Evolutionary conservation across 2,329 filamentous ascomycete species (phyloP).

Genomic region (Diaporthe destruens): DNA sequence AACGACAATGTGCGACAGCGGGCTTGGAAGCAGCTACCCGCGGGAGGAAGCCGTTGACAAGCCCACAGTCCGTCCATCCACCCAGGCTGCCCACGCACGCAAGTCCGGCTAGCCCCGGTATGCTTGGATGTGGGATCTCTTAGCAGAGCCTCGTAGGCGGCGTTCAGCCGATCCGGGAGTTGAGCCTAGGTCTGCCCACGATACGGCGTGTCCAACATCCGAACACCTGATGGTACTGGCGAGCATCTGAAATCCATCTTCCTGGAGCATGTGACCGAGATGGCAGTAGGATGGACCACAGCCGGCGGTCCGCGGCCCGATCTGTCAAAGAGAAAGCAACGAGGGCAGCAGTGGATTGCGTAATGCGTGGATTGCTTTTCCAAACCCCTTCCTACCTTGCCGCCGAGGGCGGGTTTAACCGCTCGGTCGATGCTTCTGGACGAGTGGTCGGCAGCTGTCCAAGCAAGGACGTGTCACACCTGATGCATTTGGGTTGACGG

Average conservation of each 20-base stretch:
- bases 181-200: background rate
- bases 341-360: background rate
- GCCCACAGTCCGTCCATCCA: background rate
- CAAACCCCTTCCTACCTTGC: background rate
- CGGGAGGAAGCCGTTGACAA: background rate
- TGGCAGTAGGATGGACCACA: background rate
- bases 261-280: slow-evolving; percentile 3
- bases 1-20: slow-evolving; percentile 15
- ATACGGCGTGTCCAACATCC: background rate
- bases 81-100: background rate
- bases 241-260: background rate
- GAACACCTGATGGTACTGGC: background rate
- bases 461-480: slow-evolving; percentile 16
- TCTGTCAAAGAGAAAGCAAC: background rate
- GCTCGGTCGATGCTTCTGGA: slow-evolving; percentile 23
- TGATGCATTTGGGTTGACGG: background rate
- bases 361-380: slow-evolving; percentile 12
- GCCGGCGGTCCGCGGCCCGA: slow-evolving; percentile 7
- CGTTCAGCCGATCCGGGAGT: background rate
- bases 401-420: slow-evolving; percentile 13
- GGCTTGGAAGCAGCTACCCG: slow-evolving; percentile 21
- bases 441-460: slow-evolving; percentile 7
- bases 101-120: background rate
- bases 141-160: background rate
- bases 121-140: background rate